These are phyloP conservation scores for Nicotiana knightiana DNA, from an alignment of 257 asterid species.

Conservation along the genomic window DNA sequence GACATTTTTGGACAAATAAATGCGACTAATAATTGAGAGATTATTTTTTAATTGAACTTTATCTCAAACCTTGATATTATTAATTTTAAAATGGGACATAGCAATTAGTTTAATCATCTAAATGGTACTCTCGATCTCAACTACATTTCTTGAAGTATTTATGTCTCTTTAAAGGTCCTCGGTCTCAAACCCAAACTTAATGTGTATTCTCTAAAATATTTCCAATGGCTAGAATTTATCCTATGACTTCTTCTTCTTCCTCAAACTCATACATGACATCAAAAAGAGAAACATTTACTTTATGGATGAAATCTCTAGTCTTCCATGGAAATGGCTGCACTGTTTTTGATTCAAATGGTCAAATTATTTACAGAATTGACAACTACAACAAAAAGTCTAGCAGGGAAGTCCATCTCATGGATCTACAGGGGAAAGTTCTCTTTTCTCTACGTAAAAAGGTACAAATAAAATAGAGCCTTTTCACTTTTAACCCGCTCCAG, in stretches of 20 bases:
- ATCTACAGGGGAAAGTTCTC: constrained; percentile 39
- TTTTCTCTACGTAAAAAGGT: constrained; percentile 55
- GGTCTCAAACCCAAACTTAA: neutral
- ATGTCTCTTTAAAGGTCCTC: neutral
- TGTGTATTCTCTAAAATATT: neutral
- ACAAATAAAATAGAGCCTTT: neutral
- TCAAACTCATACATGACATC: constrained; percentile 19
- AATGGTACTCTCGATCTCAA: neutral
- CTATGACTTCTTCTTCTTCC: constrained; percentile 22
- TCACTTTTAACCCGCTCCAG: too few relatives aligned
- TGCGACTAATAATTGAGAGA: neutral
- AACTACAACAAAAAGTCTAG: constrained; percentile 40
- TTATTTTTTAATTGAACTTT: too few relatives aligned
- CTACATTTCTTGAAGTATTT: neutral
- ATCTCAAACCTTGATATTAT: neutral
- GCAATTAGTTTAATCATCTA: neutral
- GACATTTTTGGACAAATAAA: neutral
- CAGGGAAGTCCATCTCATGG: constrained; percentile 52
- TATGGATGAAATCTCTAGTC: constrained; percentile 75
- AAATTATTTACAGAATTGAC: constrained; percentile 49
- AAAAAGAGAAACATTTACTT: constrained; percentile 39
- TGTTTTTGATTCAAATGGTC: constrained; percentile 43
- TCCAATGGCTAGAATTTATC: constrained; percentile 62
- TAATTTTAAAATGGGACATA: neutral
- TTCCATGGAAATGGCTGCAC: constrained; percentile 58